phyloP scores from a whole-genome alignment of 768 basidiomycete genomes.

The Boletales sp. region DNA sequence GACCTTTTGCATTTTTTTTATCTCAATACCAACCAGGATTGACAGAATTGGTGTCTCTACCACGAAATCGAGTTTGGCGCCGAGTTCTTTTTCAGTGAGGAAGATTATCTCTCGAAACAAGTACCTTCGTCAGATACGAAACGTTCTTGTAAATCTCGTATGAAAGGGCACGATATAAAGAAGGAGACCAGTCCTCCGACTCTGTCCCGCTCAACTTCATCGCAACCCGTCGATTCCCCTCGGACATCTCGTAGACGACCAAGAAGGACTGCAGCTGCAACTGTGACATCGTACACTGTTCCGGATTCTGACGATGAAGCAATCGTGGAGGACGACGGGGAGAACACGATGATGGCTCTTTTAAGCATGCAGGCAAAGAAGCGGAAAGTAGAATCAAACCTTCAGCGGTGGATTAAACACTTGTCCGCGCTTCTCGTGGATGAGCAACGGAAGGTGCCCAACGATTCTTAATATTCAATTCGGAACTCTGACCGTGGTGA shows the following conservation, averaged over 20 bases:
- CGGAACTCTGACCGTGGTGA: slow-evolving; percentile 1
- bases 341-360: slow-evolving; percentile 28
- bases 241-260: slow-evolving; percentile 49
- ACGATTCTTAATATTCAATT: background rate
- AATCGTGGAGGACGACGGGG: slow-evolving; percentile 39
- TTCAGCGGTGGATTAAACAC: slow-evolving; percentile 69
- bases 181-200: slow-evolving; percentile 36
- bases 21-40: slow-evolving; percentile 1
- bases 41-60: slow-evolving; percentile 52
- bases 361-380: slow-evolving; percentile 33
- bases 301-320: slow-evolving; percentile 72
- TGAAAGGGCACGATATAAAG: slow-evolving; percentile 36
- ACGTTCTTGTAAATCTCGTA: slow-evolving; percentile 21
- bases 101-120: slow-evolving; percentile 54
- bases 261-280: slow-evolving; percentile 50
- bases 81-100: slow-evolving; percentile 66
- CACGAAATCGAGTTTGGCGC: slow-evolving; percentile 62
- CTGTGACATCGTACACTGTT: slow-evolving; percentile 57
- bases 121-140: slow-evolving; percentile 19
- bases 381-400: slow-evolving; percentile 40
- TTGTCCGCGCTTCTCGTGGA: slow-evolving; percentile 55
- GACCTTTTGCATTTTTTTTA: background rate
- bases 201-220: slow-evolving; percentile 22
- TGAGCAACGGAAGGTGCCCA: slow-evolving; percentile 66
- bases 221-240: slow-evolving; percentile 18